These are phyloP conservation scores for Pythium chondricola DNA, from an alignment of 352 stramenopile species.

Conservation along the genomic window DNA sequence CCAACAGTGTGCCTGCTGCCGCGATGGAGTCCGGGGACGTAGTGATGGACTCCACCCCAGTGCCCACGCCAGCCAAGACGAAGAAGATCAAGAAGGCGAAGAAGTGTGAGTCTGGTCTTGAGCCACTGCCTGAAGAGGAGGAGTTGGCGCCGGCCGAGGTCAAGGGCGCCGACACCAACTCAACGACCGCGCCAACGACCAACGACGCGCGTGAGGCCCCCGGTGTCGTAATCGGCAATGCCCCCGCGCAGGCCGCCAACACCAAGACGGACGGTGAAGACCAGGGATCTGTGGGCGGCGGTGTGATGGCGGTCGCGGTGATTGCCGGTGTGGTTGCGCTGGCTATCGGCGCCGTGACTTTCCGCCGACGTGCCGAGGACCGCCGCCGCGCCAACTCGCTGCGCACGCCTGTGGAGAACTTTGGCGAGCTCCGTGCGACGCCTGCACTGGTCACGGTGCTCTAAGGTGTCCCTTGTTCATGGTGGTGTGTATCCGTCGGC, in stretches of 20 bases:
- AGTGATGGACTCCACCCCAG: too few species aligned
- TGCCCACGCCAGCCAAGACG: too few species aligned
- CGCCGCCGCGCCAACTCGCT: constrained; percentile 6
- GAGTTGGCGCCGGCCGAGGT: neutral
- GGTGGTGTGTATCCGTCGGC: too few species aligned
- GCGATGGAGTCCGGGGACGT: too few species aligned
- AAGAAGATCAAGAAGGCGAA: constrained; percentile 6
- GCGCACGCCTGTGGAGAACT: constrained; percentile 7
- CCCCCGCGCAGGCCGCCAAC: constrained; percentile 1
- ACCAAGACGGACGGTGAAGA: constrained; percentile 1
- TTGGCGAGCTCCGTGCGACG: constrained; percentile 7
- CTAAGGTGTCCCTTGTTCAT: neutral
- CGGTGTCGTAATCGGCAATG: neutral
- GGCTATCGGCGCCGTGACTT: constrained; percentile 5
- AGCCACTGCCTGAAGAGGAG: constrained; percentile 6
- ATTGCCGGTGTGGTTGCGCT: constrained; percentile 6
- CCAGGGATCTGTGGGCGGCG: neutral
- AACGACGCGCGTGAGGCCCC: constrained; percentile 3
- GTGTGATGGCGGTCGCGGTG: constrained; percentile 1
- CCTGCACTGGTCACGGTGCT: constrained; percentile 8
- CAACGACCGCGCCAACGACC: neutral
- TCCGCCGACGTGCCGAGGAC: constrained; percentile 3
- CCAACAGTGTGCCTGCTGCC: too few species aligned
- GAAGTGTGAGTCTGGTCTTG: constrained; percentile 8
- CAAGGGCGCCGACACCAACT: neutral